phyloP scores from a whole-genome alignment of 257 asterid genomes.

The Solanum chiquidenum region DNA sequence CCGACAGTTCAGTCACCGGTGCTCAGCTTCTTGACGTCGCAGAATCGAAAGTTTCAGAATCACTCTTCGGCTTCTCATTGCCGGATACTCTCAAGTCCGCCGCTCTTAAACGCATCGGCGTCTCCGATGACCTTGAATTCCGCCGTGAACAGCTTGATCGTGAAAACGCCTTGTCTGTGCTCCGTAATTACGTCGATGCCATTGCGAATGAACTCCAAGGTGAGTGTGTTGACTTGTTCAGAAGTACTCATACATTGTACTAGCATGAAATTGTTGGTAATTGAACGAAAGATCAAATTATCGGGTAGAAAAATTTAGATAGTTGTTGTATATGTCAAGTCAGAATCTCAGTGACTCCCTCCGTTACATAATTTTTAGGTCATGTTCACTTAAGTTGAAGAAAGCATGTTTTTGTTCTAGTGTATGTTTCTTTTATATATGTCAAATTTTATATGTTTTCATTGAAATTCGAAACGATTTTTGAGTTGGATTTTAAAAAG shows the following conservation, averaged over 20 bases:
- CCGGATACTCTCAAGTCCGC: conserved; percentile 30
- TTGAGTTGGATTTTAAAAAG: not conserved
- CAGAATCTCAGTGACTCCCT: not conserved
- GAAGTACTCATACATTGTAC: not conserved
- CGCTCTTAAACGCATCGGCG: conserved; percentile 27
- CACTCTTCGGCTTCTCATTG: conserved; percentile 29
- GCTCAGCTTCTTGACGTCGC: conserved; percentile 32
- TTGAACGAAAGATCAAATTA: not conserved
- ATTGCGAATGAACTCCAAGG: conserved; percentile 42
- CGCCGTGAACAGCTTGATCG: conserved; percentile 17
- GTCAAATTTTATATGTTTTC: no score
- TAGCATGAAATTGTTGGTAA: not conserved
- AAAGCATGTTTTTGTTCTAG: no score
- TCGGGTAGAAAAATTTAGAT: not conserved
- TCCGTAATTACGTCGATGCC: conserved; percentile 26
- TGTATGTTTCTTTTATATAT: no score
- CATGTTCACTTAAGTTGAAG: not conserved
- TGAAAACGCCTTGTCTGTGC: conserved; percentile 25
- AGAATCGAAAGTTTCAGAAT: conserved; percentile 27
- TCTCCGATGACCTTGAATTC: conserved; percentile 19
- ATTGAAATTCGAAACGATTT: no score
- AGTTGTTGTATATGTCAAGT: not conserved
- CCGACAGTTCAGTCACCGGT: conserved; percentile 19
- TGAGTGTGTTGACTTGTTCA: conserved; percentile 21
- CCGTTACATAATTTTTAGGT: not conserved